phyloP scores from a whole-genome alignment of 768 basidiomycete genomes.

The Pleurotus ostreatus region DNA sequence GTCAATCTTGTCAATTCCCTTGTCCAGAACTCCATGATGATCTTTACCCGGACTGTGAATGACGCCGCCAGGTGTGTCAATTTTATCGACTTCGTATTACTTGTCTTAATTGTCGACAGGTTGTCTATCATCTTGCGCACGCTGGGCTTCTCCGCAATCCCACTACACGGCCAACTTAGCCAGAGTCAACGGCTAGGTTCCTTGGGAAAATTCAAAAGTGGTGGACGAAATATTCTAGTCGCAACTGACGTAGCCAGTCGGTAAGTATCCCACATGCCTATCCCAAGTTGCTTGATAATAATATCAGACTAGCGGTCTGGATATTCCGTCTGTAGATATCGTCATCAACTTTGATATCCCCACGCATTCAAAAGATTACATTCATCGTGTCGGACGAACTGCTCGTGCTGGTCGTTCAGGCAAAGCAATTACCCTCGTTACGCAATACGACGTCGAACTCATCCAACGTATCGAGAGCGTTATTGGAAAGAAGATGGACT shows the following conservation, averaged over 20 bases:
- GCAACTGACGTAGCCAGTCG: constrained; percentile 97
- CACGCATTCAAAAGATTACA: constrained; percentile 98
- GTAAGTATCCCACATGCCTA: constrained; percentile 33
- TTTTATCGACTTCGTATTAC: not conserved
- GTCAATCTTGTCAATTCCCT: constrained; percentile 86
- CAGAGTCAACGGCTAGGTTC: constrained; percentile 94
- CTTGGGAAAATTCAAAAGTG: constrained; percentile 92
- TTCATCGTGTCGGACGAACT: constrained; percentile 96
- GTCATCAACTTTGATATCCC: constrained; percentile 99
- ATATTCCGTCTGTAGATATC: constrained; percentile 93
- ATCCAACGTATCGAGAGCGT: constrained; percentile 93
- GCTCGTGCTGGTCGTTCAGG: constrained; percentile 97
- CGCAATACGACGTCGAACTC: constrained; percentile 97
- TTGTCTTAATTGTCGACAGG: constrained; percentile 30
- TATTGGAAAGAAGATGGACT: constrained; percentile 86
- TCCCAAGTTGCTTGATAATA: not conserved
- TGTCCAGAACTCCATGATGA: constrained; percentile 89
- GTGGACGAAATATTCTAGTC: constrained; percentile 85
- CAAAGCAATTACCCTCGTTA: constrained; percentile 95
- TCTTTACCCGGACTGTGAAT: constrained; percentile 94
- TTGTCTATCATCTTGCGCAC: constrained; percentile 86
- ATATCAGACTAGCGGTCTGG: constrained; percentile 65
- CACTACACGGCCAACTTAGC: constrained; percentile 90
- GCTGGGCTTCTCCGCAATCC: constrained; percentile 92
- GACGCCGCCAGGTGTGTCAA: constrained; percentile 74